Evolutionary conservation across 192 early-diverging fungal genomes (phyloP).

Genomic region (Rhizophagus sp.): DNA sequence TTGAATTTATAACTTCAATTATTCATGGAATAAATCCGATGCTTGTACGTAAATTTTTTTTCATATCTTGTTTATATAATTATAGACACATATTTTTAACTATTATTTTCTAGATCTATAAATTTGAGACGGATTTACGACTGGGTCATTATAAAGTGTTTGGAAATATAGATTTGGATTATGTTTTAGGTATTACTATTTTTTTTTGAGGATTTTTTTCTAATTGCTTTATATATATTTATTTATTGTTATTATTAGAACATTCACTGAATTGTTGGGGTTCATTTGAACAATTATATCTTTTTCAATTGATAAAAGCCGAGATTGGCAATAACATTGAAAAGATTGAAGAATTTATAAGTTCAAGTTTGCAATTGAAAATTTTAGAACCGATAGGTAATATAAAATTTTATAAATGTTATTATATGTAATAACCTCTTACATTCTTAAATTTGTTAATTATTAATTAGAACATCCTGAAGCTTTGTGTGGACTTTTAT

Average conservation of each 20-base stretch:
- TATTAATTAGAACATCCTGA: slow-evolving; percentile 1
- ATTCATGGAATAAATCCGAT: slow-evolving; percentile 1
- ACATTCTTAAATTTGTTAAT: background rate
- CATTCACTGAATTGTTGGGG: slow-evolving; percentile 6
- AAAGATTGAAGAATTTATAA: slow-evolving; percentile 1
- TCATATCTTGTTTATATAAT: background rate
- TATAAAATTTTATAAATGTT: background rate
- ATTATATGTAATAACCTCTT: background rate
- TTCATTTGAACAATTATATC: slow-evolving; percentile 4
- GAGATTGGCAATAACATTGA: background rate
- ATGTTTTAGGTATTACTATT: background rate
- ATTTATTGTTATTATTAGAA: background rate
- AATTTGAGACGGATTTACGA: slow-evolving; percentile 10
- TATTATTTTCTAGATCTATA: slow-evolving; percentile 10
- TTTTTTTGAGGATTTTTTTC: background rate
- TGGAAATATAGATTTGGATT: background rate
- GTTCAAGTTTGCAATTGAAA: background rate
- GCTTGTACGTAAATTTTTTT: background rate
- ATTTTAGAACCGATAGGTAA: background rate
- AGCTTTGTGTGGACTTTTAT: background rate
- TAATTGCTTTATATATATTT: no score
- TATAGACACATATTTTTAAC: background rate
- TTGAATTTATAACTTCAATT: background rate
- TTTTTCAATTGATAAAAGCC: slow-evolving; percentile 13
- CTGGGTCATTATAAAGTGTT: background rate